These are phyloP conservation scores for Claviceps citrina DNA, from an alignment of 2,329 filamentous ascomycete species.

Conservation along the genomic window DNA sequence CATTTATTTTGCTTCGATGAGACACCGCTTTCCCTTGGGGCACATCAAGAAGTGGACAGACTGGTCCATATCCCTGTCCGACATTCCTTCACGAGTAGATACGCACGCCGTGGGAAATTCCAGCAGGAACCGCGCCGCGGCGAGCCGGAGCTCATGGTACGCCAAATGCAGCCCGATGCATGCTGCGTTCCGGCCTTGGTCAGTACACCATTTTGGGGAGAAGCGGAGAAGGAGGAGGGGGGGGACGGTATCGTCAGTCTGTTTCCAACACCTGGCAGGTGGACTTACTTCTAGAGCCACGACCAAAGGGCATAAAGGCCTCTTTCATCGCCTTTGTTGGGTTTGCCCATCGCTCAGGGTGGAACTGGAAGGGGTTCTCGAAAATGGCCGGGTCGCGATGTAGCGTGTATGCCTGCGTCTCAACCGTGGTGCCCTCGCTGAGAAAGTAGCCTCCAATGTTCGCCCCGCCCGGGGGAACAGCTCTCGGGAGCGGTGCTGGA, in stretches of 20 bases:
- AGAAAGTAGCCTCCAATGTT: constrained; percentile 24
- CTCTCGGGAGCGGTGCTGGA: constrained; percentile 24
- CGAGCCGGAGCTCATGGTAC: constrained; percentile 38
- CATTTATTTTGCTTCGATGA: constrained; percentile 11
- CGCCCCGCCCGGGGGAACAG: constrained; percentile 24
- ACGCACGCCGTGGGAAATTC: constrained; percentile 23
- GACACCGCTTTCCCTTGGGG: constrained; percentile 18
- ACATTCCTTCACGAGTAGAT: constrained; percentile 20
- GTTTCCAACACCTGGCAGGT: too few relatives aligned
- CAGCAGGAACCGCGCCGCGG: constrained; percentile 35
- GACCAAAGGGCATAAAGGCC: constrained; percentile 36
- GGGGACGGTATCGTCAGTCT: too few relatives aligned
- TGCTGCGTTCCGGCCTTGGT: constrained; percentile 12
- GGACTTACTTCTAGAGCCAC: constrained; percentile 30
- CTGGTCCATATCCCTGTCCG: constrained; percentile 21
- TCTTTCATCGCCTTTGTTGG: constrained; percentile 27
- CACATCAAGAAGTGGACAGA: constrained; percentile 18
- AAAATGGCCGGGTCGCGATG: constrained; percentile 28
- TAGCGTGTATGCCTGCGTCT: constrained; percentile 30
- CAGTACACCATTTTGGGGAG: too few relatives aligned
- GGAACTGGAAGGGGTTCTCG: constrained; percentile 19
- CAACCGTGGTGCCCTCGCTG: constrained; percentile 23
- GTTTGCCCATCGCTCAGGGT: constrained; percentile 8
- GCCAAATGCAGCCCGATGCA: constrained; percentile 45
- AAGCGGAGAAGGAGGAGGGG: too few relatives aligned